Percentiles rank a stretch among this genome's conserved stretches.
phyloP scores from a whole-genome alignment of 805 yeast species.

The Wickerhamomyces kurtzmanii region DNA sequence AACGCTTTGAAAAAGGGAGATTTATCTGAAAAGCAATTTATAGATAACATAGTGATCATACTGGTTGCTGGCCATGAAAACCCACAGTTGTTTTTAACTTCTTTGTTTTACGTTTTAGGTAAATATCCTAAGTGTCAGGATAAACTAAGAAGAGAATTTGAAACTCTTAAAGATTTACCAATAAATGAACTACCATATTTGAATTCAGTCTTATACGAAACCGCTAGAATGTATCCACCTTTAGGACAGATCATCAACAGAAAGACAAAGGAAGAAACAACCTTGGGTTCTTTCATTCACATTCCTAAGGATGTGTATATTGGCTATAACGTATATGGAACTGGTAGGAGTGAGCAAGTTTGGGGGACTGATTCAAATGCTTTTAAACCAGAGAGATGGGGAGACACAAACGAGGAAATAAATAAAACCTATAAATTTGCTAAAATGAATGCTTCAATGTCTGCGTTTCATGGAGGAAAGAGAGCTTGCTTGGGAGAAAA shows the following conservation, averaged over 20 bases:
- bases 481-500: constrained; percentile 55
- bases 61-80: constrained; percentile 59
- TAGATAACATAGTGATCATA: constrained; percentile 44
- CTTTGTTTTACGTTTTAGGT: constrained; percentile 35
- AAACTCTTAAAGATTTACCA: not conserved
- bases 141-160: constrained; percentile 16
- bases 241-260: constrained; percentile 47
- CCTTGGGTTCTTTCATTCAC: constrained; percentile 29
- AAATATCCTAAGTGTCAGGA: constrained; percentile 27
- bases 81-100: constrained; percentile 41
- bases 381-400: constrained; percentile 47
- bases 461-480: constrained; percentile 50
- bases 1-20: constrained; percentile 25
- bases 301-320: constrained; percentile 43
- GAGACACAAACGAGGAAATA: constrained; percentile 26
- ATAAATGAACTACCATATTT: constrained; percentile 17
- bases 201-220: constrained; percentile 31
- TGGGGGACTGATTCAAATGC: constrained; percentile 37
- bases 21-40: constrained; percentile 34
- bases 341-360: constrained; percentile 30
- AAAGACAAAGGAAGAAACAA: constrained; percentile 24
- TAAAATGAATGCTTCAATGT: constrained; percentile 34
- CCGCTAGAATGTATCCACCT: constrained; percentile 44
- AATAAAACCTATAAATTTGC: constrained; percentile 27
- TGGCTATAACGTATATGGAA: constrained; percentile 44